These are phyloP conservation scores for Cercophora newfieldiana DNA, from an alignment of 495 filamentous ascomycete genomes.

Conservation along the genomic window DNA sequence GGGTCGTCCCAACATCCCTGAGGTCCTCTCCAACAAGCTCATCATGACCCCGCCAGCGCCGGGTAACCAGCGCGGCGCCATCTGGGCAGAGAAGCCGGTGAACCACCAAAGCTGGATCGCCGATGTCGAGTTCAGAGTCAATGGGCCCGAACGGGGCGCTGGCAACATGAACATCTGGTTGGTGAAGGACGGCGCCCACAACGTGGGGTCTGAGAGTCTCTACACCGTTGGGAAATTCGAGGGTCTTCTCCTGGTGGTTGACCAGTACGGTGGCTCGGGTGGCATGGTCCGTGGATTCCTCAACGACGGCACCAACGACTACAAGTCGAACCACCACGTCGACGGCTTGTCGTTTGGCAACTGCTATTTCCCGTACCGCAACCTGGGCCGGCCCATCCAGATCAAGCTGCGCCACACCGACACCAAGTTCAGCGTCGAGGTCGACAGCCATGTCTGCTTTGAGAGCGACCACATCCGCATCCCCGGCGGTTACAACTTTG, in stretches of 20 bases:
- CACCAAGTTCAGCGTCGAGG: constrained; percentile 68
- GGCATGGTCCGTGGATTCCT: constrained; percentile 87
- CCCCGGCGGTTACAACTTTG: constrained; percentile 80
- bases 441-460: constrained; percentile 85
- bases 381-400: constrained; percentile 78
- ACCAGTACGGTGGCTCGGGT: constrained; percentile 79
- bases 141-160: constrained; percentile 77
- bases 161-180: constrained; percentile 97
- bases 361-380: constrained; percentile 88
- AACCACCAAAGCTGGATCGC: constrained; percentile 69
- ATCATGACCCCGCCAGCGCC: constrained; percentile 88
- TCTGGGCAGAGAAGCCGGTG: constrained; percentile 72
- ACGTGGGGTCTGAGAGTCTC: constrained; percentile 69
- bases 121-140: constrained; percentile 84
- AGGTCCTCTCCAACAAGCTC: constrained; percentile 84
- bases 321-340: constrained; percentile 72
- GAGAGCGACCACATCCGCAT: constrained; percentile 74
- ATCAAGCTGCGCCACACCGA: constrained; percentile 70
- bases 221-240: constrained; percentile 84
- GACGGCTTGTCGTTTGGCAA: constrained; percentile 91
- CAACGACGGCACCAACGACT: constrained; percentile 86
- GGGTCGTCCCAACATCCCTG: constrained; percentile 69
- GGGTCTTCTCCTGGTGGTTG: constrained; percentile 81
- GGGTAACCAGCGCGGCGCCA: constrained; percentile 78
- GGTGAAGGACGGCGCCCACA: constrained; percentile 65